Evolutionary conservation across 139 green algal species (phyloP).

Genomic region (Marvania coccoides): DNA sequence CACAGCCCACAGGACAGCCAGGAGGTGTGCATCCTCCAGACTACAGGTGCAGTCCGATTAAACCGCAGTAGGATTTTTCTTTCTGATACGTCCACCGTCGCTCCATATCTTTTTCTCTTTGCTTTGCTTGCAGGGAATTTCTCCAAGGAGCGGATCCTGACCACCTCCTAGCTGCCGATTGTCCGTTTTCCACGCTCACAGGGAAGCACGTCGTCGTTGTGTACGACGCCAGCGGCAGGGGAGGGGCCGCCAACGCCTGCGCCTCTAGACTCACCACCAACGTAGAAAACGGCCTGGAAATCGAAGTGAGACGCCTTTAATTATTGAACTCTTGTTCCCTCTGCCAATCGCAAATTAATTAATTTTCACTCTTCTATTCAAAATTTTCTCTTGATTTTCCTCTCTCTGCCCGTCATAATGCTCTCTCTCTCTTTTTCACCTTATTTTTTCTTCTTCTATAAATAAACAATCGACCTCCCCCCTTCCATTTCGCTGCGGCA

Average conservation of each 20-base stretch:
- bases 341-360: too few species aligned
- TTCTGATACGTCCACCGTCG: too few species aligned
- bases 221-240: not conserved
- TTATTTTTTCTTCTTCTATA: too few species aligned
- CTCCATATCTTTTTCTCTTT: not conserved
- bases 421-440: too few species aligned
- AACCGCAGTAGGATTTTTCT: not conserved
- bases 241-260: not conserved
- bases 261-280: slow-evolving; percentile 7
- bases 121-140: not conserved
- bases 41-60: not conserved
- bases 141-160: not conserved
- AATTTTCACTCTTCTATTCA: too few species aligned
- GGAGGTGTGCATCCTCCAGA: not conserved
- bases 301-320: too few species aligned
- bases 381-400: too few species aligned
- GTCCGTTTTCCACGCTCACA: slow-evolving; percentile 1
- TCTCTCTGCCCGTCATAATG: too few species aligned
- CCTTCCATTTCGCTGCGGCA: too few species aligned
- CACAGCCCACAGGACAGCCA: not conserved
- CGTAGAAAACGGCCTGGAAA: not conserved
- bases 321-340: too few species aligned
- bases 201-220: not conserved
- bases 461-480: too few species aligned
- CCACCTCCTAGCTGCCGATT: not conserved